These are phyloP conservation scores for Aspergillus oerlinghausenensis DNA, from an alignment of 2,329 filamentous ascomycete genomes.

Conservation along the genomic window DNA sequence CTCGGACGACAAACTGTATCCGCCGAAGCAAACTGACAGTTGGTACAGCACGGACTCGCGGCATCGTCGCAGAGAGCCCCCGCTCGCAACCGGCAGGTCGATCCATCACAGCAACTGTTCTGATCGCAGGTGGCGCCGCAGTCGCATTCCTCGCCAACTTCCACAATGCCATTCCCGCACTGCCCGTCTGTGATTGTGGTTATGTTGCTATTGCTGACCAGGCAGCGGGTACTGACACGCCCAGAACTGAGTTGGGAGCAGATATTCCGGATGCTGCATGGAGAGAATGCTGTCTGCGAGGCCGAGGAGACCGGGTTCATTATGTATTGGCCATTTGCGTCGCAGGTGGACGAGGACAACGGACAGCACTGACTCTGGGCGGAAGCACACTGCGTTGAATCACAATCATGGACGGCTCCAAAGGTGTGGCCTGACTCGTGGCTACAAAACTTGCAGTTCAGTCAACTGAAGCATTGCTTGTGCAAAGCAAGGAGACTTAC, in stretches of 20 bases:
- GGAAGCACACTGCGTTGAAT: constrained; percentile 52
- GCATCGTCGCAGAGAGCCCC: constrained; percentile 11
- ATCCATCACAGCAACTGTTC: constrained; percentile 15
- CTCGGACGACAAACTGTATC: constrained; percentile 7
- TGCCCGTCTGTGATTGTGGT: constrained; percentile 45
- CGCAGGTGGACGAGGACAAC: constrained; percentile 59
- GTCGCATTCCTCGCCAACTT: constrained; percentile 84
- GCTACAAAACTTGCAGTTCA: constrained; percentile 2
- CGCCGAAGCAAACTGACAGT: constrained; percentile 6
- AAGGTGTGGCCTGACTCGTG: constrained; percentile 93
- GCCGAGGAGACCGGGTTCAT: constrained; percentile 49
- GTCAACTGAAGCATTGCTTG: background rate
- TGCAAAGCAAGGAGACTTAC: constrained; percentile 12
- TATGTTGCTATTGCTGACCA: constrained; percentile 52
- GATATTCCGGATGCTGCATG: constrained; percentile 82
- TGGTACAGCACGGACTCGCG: constrained; percentile 3
- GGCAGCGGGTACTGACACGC: constrained; percentile 65
- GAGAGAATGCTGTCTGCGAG: constrained; percentile 70
- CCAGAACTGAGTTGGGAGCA: constrained; percentile 72
- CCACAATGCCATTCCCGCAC: constrained; percentile 91
- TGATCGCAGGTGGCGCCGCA: constrained; percentile 56
- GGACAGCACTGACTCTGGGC: constrained; percentile 67
- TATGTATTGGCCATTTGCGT: constrained; percentile 68
- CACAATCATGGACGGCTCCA: constrained; percentile 61
- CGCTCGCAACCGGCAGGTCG: constrained; percentile 13